phyloP scores from a whole-genome alignment of 164 flowering plant species.

The Chimonanthus salicifolius region DNA sequence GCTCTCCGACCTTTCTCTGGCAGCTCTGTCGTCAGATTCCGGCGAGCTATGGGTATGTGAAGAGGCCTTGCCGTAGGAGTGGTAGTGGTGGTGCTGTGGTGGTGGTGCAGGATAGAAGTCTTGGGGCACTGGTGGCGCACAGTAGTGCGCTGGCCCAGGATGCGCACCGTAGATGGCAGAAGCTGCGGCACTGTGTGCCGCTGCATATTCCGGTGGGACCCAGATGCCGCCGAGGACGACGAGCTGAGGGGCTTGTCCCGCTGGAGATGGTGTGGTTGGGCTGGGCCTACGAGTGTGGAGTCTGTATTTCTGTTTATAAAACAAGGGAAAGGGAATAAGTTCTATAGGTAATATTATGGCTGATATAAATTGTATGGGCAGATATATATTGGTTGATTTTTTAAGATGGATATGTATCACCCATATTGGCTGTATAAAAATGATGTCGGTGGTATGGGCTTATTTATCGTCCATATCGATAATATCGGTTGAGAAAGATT shows the following conservation, averaged over 20 bases:
- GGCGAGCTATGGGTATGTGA: constrained; percentile 56
- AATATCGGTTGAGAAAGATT: too few species aligned
- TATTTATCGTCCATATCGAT: too few species aligned
- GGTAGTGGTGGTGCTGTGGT: constrained; percentile 41
- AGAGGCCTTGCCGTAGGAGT: constrained; percentile 20
- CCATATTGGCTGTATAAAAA: too few species aligned
- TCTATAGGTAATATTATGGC: too few species aligned
- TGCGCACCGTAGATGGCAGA: constrained; percentile 58
- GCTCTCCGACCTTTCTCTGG: constrained; percentile 72
- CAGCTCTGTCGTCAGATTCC: constrained; percentile 43
- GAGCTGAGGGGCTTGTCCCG: constrained; percentile 58
- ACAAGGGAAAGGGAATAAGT: too few species aligned
- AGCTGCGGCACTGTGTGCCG: constrained; percentile 38
- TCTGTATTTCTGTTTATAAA: constrained; percentile 68
- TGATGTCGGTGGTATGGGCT: too few species aligned
- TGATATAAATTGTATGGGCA: too few species aligned
- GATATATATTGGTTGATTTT: too few species aligned
- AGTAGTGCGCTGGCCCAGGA: constrained; percentile 44
- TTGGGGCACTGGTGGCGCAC: constrained; percentile 39
- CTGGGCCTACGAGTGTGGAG: constrained; percentile 94
- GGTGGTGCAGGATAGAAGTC: constrained; percentile 42
- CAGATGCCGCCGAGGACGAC: constrained; percentile 93
- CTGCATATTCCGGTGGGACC: constrained; percentile 94
- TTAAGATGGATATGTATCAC: too few species aligned
- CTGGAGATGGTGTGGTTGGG: constrained; percentile 67